Conservation (phyloP, 2,329 filamentous ascomycete species). For the Lasiodiplodia sp. region DNA sequence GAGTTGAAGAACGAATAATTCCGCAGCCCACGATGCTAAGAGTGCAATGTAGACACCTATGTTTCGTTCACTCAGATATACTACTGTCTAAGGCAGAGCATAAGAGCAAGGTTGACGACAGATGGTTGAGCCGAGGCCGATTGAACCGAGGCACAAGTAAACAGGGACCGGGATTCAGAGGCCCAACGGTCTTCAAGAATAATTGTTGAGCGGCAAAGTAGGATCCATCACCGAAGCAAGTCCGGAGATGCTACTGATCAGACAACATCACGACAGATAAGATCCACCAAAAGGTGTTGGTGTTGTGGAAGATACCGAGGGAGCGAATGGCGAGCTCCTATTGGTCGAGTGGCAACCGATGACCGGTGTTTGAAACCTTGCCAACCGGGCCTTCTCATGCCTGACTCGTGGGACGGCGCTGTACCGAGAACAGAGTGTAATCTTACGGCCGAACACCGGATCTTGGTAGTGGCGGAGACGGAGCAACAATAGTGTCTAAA, state of each 20-base stretch:
- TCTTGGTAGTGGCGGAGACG: background rate
- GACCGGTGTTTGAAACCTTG: background rate
- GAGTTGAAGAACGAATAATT: too few relatives aligned
- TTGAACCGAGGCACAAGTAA: background rate
- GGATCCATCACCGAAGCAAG: background rate
- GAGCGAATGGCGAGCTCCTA: background rate
- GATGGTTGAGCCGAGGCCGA: too few relatives aligned
- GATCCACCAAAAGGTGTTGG: background rate
- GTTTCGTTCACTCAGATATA: too few relatives aligned
- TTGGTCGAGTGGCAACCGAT: background rate
- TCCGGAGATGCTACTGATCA: background rate
- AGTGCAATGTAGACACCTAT: too few relatives aligned
- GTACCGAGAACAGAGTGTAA: background rate
- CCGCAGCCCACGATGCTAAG: too few relatives aligned
- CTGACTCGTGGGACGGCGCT: conserved; percentile 1
- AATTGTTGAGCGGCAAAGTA: background rate
- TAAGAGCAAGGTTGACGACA: too few relatives aligned
- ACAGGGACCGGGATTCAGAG: background rate
- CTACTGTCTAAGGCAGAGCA: too few relatives aligned
- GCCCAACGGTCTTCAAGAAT: background rate
- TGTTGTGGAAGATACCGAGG: background rate
- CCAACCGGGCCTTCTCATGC: background rate
- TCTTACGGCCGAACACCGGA: conserved; percentile 24
- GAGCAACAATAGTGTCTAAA: background rate
- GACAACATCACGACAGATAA: background rate